Conservation (phyloP, 2,329 filamentous ascomycete genomes). For the Fusarium graminum region DNA sequence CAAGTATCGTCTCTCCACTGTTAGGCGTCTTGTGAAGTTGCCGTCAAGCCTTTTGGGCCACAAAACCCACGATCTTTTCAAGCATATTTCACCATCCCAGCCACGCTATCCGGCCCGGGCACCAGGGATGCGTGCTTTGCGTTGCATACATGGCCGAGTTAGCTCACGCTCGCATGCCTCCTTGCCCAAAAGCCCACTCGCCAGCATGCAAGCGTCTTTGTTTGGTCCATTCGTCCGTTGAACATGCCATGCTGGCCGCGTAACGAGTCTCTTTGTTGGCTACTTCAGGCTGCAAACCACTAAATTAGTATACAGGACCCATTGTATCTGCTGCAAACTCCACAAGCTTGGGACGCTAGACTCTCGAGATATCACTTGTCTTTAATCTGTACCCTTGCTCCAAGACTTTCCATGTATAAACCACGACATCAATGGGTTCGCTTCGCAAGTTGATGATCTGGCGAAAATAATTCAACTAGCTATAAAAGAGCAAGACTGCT, state of each 20-base stretch:
- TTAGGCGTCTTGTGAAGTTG: constrained; percentile 14
- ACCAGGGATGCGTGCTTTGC: constrained; percentile 19
- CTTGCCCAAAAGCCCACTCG: constrained; percentile 19
- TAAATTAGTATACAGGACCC: constrained; percentile 23
- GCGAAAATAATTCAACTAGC: constrained; percentile 3
- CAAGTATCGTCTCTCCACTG: constrained; percentile 29
- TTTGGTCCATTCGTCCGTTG: constrained; percentile 19
- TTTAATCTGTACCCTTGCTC: constrained; percentile 24
- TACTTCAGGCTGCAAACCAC: constrained; percentile 31
- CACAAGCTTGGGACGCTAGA: constrained; percentile 19
- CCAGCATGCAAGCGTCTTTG: constrained; percentile 32
- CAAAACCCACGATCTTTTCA: constrained; percentile 10
- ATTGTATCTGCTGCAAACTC: constrained; percentile 23
- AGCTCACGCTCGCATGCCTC: constrained; percentile 34
- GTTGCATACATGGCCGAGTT: constrained; percentile 34
- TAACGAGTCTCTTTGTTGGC: constrained; percentile 29
- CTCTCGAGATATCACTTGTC: constrained; percentile 26
- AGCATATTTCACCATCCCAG: constrained; percentile 9
- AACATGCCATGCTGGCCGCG: constrained; percentile 33
- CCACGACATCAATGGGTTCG: constrained; percentile 18
- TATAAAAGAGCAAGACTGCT: constrained; percentile 20
- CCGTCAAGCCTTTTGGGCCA: constrained; percentile 28
- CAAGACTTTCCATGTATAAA: constrained; percentile 34
- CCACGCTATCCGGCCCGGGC: constrained; percentile 18
- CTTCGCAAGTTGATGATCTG: constrained; percentile 8